Evolutionary conservation across 192 early-diverging fungal genomes (phyloP), one percentile per base, ranked within the genome.

Genomic region (Coemansia sp.): DNA sequence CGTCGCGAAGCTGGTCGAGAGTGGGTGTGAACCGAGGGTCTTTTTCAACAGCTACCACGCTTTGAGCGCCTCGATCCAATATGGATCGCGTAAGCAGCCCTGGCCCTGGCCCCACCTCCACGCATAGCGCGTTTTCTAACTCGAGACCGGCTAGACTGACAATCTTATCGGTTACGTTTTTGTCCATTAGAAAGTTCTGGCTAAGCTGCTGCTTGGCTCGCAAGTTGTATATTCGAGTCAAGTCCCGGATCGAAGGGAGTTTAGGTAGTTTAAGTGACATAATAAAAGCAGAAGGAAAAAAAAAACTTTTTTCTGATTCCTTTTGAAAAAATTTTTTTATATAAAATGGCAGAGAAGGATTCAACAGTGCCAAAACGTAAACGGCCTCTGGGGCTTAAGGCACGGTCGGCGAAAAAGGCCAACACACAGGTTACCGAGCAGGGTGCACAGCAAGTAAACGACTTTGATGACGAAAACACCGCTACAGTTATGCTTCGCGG

Each of bases 111-210:
- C 89, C 89, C 16, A 91, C 88, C 58, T 91, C 89, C 12, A 91
- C 80, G 12, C 87, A 83, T 8, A 89, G 71, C 16, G 83, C 63
- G 40, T 85, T 80, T 31, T 78, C 53, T 6, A 63, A 50, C 28
- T 79, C 79, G n/a, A 88, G 70, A 14, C 72, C 69, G 6, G 89
- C 85, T 14, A 77, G 69, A 15, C 70, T 57, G 11, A 84, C 79
- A 37, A 91, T 88, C 23, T 86, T 87, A 61, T 89, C 87, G 9
- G 89, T 91, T n/a, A 91, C 73, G 51, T 89, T 89, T 53, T 84
- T 86, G 72, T 91, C 86, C 48, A 91, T 80, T 32, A 91, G 84
- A 67, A 91, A 91, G 67, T 91, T 89, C 56, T 91, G 89, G 48
- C 85, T 84, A n/a, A 91, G 80, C 62, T 85, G 82, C 53, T 83